Base-by-base conservation (phyloP, 2,329 filamentous ascomycete species). In the Pleochaeta shiraiana region DNA sequence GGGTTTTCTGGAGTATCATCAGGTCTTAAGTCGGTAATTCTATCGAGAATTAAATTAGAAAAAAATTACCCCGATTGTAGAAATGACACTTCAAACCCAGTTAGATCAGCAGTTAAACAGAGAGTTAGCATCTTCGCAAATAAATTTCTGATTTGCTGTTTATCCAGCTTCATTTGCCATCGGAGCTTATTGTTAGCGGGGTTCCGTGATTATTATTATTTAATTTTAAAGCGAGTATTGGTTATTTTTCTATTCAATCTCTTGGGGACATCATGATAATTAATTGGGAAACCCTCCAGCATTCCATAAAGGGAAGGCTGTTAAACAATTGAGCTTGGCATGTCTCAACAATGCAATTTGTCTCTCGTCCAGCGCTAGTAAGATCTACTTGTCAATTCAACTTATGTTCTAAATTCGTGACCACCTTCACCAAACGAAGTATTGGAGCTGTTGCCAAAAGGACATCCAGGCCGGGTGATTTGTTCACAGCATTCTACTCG, bases 11-110 rank as follows among this genome's bases (percentile, higher is more conserved):
- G 78, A 6, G 85, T 90, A 74, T 98, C 93, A 69, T 85, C 79
- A 7, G 93, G 93, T 65, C 85, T 85, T 69, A 98, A 83, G 71
- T 93, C 87, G 66, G 90, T 96, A 66, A 98, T 90, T 57, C 93
- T 97, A 62, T 4, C 21, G 5, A 37, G 19, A 43, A 43, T 43
- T 33, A 30, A 28, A 30, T 57, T 53, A 53, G 26, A 53, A 24
- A 24, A 3, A 9, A 24, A 21, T 28, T 64, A 39, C 61, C 53
- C 45, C 43, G 33, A 65, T 66, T 65, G 45, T 62, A 61, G 37
- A 26, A n/a, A n/a, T 28, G 43, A 39, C 9, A 63, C 24, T 55
- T 73, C 77, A 67, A 77, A 88, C 86, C 86, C 86, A 65, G 79
- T 78, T 66, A 89, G 74, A 71, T 90, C 87, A 4, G 86, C 87